Evolutionary conservation across 192 early-diverging fungal species (phyloP).

Genomic region (Spinellus fusiger): DNA sequence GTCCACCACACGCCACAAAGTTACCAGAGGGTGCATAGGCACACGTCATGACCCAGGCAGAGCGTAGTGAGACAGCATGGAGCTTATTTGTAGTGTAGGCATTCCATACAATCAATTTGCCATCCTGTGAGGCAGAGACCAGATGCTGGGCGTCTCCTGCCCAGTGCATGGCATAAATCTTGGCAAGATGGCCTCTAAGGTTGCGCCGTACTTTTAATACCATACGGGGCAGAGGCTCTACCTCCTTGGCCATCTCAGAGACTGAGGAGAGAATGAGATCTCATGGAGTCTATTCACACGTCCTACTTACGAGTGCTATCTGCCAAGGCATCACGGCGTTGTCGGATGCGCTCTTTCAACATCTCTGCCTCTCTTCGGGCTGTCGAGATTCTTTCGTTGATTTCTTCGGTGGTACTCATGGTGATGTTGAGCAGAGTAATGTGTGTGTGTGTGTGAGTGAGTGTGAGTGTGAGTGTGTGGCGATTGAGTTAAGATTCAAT

Average conservation of each 20-base stretch:
- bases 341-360: constrained; percentile 94
- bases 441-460: no score
- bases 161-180: constrained; percentile 79
- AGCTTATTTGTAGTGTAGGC: constrained; percentile 98
- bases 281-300: not conserved
- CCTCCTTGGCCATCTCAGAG: constrained; percentile 44
- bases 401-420: constrained; percentile 49
- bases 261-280: not conserved
- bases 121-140: constrained; percentile 97
- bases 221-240: constrained; percentile 79
- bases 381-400: constrained; percentile 81
- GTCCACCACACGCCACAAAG: constrained; percentile 97
- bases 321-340: constrained; percentile 87
- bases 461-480: no score
- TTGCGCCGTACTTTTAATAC: constrained; percentile 94
- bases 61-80: constrained; percentile 95
- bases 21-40: constrained; percentile 96
- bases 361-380: constrained; percentile 93
- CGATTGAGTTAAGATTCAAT: no score
- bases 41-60: constrained; percentile 99
- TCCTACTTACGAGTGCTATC: constrained; percentile 89
- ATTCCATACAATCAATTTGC: constrained; percentile 98
- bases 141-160: constrained; percentile 82
- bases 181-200: constrained; percentile 96
- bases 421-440: no score